Percentiles rank a stretch among this genome's conserved stretches.
Evolutionary conservation across 306 rosid genomes (phyloP).

Genomic region (Luffa aegyptiaca): DNA sequence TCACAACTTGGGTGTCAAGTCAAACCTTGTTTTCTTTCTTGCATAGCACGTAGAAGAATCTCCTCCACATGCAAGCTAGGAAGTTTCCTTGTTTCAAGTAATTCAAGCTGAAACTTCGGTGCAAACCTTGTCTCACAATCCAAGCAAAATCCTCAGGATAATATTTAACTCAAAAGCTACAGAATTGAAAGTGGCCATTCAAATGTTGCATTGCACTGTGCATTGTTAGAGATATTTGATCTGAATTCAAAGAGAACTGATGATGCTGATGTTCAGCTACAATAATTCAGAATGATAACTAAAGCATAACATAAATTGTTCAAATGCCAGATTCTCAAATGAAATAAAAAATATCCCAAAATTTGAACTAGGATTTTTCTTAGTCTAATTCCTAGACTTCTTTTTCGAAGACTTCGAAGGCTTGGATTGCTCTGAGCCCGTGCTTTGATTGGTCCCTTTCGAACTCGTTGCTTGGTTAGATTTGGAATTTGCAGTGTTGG

Average conservation of each 20-base stretch:
- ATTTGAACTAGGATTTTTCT: neutral
- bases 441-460: conserved; percentile 45
- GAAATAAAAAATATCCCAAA: neutral
- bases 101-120: neutral
- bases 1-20: neutral
- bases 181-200: neutral
- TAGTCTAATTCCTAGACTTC: conserved; percentile 67
- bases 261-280: conserved; percentile 6
- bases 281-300: conserved; percentile 13
- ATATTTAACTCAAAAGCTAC: neutral
- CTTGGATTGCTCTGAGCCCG: conserved; percentile 43
- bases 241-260: conserved; percentile 9
- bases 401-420: conserved; percentile 59
- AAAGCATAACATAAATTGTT: conserved; percentile 13
- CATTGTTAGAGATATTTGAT: neutral
- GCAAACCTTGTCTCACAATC: neutral
- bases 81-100: neutral
- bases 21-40: neutral
- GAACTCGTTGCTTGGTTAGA: conserved; percentile 47
- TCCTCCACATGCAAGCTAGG: neutral
- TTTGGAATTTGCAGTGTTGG: conserved; percentile 46
- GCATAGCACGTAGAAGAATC: conserved; percentile 1
- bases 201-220: neutral
- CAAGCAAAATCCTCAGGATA: neutral
- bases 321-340: conserved; percentile 6